Conservation (phyloP, 768 basidiomycete genomes). For the Hericium rajendrae region DNA sequence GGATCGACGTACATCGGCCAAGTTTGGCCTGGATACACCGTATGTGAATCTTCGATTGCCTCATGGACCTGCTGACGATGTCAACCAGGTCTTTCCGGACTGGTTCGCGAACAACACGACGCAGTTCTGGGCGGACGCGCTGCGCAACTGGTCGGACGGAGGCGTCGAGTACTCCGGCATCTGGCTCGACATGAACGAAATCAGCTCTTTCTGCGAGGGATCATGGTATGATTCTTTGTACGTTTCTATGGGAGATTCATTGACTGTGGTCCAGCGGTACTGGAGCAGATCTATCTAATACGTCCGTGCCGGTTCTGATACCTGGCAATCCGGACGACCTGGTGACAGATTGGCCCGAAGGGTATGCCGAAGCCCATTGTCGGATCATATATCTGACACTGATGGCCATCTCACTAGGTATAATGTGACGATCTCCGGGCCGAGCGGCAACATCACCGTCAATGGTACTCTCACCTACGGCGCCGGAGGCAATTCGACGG, state of each 20-base stretch:
- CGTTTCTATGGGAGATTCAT: background rate
- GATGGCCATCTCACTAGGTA: conserved; percentile 33
- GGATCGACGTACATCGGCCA: conserved; percentile 62
- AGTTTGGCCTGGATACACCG: conserved; percentile 74
- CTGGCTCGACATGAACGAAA: conserved; percentile 67
- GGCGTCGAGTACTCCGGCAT: conserved; percentile 57
- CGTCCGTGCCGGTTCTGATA: conserved; percentile 42
- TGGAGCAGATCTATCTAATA: conserved; percentile 45
- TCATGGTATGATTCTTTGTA: conserved; percentile 19
- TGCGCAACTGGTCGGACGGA: conserved; percentile 40
- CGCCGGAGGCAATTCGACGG: conserved; percentile 12
- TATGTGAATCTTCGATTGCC: conserved; percentile 10
- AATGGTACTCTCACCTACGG: conserved; percentile 53
- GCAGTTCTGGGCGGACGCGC: conserved; percentile 51
- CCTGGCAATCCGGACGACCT: conserved; percentile 46
- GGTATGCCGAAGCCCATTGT: conserved; percentile 27
- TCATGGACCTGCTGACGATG: too few species aligned
- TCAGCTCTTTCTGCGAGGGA: conserved; percentile 52
- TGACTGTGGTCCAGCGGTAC: conserved; percentile 34
- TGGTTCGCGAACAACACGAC: conserved; percentile 48
- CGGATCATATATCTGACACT: background rate
- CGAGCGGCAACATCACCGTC: conserved; percentile 67
- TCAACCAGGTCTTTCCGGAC: conserved; percentile 43
- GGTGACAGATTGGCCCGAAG: conserved; percentile 58
- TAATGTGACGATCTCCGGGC: conserved; percentile 48